Base-by-base conservation (phyloP, 2,329 filamentous ascomycete genomes). In the Talaromyces sp. region DNA sequence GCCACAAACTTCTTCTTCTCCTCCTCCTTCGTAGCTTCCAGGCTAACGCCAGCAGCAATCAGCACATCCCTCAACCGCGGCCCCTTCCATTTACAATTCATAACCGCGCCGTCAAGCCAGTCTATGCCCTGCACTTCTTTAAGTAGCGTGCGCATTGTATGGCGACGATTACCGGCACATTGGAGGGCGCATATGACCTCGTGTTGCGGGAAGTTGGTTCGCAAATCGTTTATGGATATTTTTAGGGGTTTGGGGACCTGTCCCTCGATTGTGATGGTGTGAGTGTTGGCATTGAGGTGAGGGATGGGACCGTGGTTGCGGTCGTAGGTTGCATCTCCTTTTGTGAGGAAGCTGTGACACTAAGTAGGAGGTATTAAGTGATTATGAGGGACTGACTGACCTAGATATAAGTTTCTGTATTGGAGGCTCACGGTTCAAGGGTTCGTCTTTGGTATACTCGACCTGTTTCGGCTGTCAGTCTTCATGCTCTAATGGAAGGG, bases 111-210 rank as follows among this genome's bases (percentile, higher is more conserved):
- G 69, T 87, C 85, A 43, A 80, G 80, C 86, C 86, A 88, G 70
- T 88, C 85, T 49, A 88, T 82, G 0, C 86, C 86, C 38, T 80
- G 76, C 5, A 88, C 85, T 72, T 88, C 85, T 70, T 85, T 86
- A 29, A 87, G 74, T 68, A 82, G 77, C 1, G 84, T 87, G 29
- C 85, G 83, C 85, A 88, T 88, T 1, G 84, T 85, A 70, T 88
- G 85, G 11, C 86, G 81, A 7, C 86, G 77, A 69, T 88, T 88
- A 22, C 86, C 86, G 2, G 86, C 85, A 68, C 86, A 88, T 76
- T 87, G 85, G 1, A 88, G 76, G 1, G 84, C 83, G 67, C 84
- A 85, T n/a, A 83, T 77, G 13, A 88, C 82, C 65, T 77, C 80
- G 70, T 86, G 81, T 68, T 88, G 86, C 1, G 79, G 75, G 58